These are phyloP conservation scores for Ceriops decandra DNA, from an alignment of 345 rosid genomes.

Conservation along the genomic window DNA sequence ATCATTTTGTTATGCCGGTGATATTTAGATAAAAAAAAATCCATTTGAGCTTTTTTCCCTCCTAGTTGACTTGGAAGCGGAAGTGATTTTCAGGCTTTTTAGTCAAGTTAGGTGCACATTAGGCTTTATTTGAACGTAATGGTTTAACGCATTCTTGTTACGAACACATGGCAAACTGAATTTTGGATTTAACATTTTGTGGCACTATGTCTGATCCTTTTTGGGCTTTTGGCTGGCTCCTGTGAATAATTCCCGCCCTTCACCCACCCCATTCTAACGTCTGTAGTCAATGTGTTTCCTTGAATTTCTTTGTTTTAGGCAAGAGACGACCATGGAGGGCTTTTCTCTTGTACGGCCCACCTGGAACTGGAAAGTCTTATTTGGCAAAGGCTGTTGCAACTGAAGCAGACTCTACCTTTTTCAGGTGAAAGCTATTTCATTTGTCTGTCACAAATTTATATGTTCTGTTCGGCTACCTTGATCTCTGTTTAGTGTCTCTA, in stretches of 20 bases:
- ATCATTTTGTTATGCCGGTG: too few species aligned
- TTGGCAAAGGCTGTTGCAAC: constrained; percentile 97
- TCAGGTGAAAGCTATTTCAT: constrained; percentile 46
- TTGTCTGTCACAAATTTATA: not conserved
- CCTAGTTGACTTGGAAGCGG: too few species aligned
- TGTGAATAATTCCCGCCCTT: not conserved
- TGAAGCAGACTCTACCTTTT: constrained; percentile 91
- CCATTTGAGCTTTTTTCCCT: too few species aligned
- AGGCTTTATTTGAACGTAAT: too few species aligned
- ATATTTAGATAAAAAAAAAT: too few species aligned
- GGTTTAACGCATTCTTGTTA: too few species aligned
- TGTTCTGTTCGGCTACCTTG: not conserved
- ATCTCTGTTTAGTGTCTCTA: not conserved
- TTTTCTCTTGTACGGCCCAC: constrained; percentile 86
- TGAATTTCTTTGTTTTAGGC: constrained; percentile 39
- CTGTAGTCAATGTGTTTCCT: not conserved
- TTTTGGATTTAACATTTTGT: too few species aligned
- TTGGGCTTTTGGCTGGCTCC: not conserved
- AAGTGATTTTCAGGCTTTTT: too few species aligned
- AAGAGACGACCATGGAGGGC: constrained; percentile 96
- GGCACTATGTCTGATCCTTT: too few species aligned
- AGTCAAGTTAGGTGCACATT: too few species aligned
- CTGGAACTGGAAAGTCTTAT: constrained; percentile 95
- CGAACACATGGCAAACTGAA: too few species aligned
- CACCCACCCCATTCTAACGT: not conserved